phyloP scores from a whole-genome alignment of 2,329 filamentous ascomycete genomes.

The Fusarium brachygibbosum region DNA sequence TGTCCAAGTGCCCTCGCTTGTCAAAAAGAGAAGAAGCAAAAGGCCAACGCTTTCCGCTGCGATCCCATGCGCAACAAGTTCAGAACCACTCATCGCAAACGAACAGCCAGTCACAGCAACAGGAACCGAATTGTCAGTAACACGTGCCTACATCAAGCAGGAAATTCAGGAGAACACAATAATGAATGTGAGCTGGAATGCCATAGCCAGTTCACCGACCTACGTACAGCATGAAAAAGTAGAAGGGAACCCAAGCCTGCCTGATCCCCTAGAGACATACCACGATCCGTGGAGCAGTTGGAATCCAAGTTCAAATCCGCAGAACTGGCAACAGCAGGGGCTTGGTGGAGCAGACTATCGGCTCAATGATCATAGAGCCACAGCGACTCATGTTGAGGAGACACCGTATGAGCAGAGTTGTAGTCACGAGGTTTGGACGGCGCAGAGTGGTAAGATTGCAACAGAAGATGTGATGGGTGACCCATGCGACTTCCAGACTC shows the following conservation, averaged over 20 bases:
- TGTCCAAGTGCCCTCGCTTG: constrained; percentile 22
- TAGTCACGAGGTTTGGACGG: neutral
- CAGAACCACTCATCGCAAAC: neutral
- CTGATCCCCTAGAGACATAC: neutral
- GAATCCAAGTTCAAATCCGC: neutral
- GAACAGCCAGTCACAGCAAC: neutral
- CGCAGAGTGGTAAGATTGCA: neutral
- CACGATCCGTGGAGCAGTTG: constrained; percentile 1
- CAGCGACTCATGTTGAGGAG: neutral
- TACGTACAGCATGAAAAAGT: neutral
- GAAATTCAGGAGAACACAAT: constrained; percentile 4
- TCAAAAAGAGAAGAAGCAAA: constrained; percentile 9
- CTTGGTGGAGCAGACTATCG: neutral
- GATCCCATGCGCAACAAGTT: neutral
- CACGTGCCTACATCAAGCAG: neutral
- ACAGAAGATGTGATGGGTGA: constrained; percentile 3
- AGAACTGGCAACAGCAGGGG: neutral
- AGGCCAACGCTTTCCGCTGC: neutral
- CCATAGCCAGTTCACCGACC: constrained; percentile 1
- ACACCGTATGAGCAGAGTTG: neutral
- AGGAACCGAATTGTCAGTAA: neutral
- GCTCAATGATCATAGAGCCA: neutral
- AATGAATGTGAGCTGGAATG: constrained; percentile 29
- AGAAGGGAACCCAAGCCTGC: neutral
- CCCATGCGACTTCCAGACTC: constrained; percentile 26